phyloP scores from a whole-genome alignment of 225 moss, liverwort and hornwort species.

The Anthoceros angustus region DNA sequence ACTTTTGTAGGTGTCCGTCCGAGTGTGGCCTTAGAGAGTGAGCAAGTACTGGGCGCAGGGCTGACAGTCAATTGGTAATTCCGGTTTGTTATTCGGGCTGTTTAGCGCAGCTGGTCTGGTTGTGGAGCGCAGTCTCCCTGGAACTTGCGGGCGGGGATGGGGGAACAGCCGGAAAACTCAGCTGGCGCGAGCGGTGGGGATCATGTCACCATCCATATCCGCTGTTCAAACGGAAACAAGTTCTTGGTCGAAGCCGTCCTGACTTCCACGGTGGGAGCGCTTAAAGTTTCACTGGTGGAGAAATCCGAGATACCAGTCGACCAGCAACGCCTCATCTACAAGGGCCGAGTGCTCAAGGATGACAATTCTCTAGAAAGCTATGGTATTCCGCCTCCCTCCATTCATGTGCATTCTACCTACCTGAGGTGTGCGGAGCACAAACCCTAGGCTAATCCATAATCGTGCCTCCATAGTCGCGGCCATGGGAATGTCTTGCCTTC shows the following conservation, averaged over 20 bases:
- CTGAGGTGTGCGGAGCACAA: neutral
- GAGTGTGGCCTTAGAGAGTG: too few species aligned
- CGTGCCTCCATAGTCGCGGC: neutral
- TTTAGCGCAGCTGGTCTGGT: neutral
- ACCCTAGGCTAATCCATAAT: neutral
- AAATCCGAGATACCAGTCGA: slow-evolving; percentile 83
- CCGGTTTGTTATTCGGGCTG: too few species aligned
- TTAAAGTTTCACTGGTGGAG: slow-evolving; percentile 68
- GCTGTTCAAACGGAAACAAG: slow-evolving; percentile 87
- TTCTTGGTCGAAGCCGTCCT: slow-evolving; percentile 82
- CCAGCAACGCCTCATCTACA: slow-evolving; percentile 94
- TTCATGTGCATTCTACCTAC: slow-evolving; percentile 7
- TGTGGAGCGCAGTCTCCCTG: neutral
- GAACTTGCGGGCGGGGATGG: neutral
- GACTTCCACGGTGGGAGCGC: slow-evolving; percentile 38
- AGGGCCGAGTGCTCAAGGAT: slow-evolving; percentile 94
- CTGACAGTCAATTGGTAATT: too few species aligned
- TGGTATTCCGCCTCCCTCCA: too few species aligned
- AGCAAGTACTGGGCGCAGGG: too few species aligned
- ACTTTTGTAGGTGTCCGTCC: too few species aligned
- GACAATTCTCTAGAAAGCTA: slow-evolving; percentile 66
- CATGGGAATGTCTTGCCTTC: too few species aligned
- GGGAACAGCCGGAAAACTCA: neutral
- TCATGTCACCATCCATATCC: slow-evolving; percentile 54
- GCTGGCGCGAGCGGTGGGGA: neutral